Evolutionary conservation across 164 flowering plant species (phyloP).

Genomic region (Nymphaea colorata): DNA sequence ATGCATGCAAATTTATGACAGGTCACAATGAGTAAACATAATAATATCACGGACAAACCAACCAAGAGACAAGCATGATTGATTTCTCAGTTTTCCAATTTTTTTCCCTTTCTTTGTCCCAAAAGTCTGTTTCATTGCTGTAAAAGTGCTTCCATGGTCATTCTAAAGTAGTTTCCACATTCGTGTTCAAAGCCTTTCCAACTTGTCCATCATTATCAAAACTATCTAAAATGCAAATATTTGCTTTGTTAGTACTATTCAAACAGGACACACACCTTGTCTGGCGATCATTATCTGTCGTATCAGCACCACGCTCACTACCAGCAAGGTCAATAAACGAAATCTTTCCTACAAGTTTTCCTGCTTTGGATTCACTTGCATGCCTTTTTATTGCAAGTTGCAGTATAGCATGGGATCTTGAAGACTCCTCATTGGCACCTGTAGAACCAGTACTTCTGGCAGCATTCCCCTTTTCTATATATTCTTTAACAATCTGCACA

Average conservation of each 20-base stretch:
- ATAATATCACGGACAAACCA: background rate
- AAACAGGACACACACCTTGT: conserved; percentile 41
- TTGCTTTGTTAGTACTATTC: background rate
- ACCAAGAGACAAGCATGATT: background rate
- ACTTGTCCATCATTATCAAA: too few species aligned
- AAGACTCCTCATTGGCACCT: conserved; percentile 99
- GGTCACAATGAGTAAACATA: background rate
- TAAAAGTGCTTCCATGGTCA: too few species aligned
- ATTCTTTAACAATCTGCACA: conserved; percentile 93
- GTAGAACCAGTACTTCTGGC: conserved; percentile 97
- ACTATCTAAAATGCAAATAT: background rate
- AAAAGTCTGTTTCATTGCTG: too few species aligned
- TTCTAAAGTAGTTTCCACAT: too few species aligned
- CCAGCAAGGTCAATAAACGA: conserved; percentile 99
- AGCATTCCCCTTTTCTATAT: conserved; percentile 92
- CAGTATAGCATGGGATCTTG: conserved; percentile 95
- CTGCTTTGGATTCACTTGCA: conserved; percentile 54
- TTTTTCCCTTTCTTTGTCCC: too few species aligned
- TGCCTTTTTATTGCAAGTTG: conserved; percentile 91
- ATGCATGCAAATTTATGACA: conserved; percentile 3
- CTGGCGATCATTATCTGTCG: conserved; percentile 96
- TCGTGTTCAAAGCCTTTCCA: too few species aligned
- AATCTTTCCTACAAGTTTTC: conserved; percentile 84
- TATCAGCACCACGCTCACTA: conserved; percentile 99
- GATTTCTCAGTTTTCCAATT: too few species aligned